phyloP scores from a whole-genome alignment of 169 alveolate species.

The Plasmodium gallinaceum region DNA sequence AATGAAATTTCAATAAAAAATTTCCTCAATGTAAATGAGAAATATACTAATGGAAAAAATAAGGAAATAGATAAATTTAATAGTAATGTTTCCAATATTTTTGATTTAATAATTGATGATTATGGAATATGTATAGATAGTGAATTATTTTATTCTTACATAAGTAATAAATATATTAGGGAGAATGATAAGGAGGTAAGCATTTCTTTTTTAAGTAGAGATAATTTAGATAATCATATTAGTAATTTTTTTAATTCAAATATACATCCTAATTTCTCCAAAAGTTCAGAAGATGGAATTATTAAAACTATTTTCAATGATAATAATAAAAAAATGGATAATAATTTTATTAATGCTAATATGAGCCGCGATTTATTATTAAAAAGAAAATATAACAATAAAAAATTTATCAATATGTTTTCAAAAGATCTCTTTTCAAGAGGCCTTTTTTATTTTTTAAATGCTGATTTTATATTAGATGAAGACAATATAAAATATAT shows the following conservation, averaged over 20 bases:
- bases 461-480: constrained; percentile 42
- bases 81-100: neutral
- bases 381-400: constrained; percentile 31
- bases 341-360: neutral
- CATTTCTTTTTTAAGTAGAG: neutral
- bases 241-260: neutral
- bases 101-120: constrained; percentile 40
- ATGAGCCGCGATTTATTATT: constrained; percentile 1
- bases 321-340: neutral
- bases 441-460: constrained; percentile 47
- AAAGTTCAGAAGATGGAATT: neutral
- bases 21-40: neutral
- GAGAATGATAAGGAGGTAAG: neutral
- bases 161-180: constrained; percentile 3
- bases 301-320: neutral
- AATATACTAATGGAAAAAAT: neutral
- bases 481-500: constrained; percentile 49
- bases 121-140: constrained; percentile 39
- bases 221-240: neutral
- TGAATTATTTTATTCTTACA: constrained; percentile 13
- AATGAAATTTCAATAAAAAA: neutral
- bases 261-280: neutral
- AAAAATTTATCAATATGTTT: constrained; percentile 52
- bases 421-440: constrained; percentile 36
- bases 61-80: neutral